Evolutionary conservation across 2,329 filamentous ascomycete genomes (phyloP).

Genomic region (Phyllachora maydis): DNA sequence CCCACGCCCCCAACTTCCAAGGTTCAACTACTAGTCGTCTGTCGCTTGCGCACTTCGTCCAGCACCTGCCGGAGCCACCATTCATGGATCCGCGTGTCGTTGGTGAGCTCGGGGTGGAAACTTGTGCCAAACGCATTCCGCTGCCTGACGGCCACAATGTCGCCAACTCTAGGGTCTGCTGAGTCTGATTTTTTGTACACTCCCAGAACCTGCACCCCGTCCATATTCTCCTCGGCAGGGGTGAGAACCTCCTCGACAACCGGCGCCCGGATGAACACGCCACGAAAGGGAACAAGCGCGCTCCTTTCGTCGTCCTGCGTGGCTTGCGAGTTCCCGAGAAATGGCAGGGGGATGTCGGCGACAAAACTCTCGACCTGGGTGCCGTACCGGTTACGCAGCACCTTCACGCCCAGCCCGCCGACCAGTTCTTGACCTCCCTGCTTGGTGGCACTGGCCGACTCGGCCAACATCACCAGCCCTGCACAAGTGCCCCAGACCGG

Average conservation of each 20-base stretch:
- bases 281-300: slow-evolving; percentile 54
- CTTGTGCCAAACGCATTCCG: slow-evolving; percentile 87
- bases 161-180: too few species aligned
- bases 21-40: too few species aligned
- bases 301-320: too few species aligned
- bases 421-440: slow-evolving; percentile 84
- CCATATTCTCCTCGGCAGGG: slow-evolving; percentile 11
- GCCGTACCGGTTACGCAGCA: slow-evolving; percentile 89
- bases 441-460: slow-evolving; percentile 75
- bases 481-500: slow-evolving; percentile 95
- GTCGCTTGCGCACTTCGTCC: slow-evolving; percentile 2
- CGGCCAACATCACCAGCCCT: slow-evolving; percentile 75
- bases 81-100: slow-evolving; percentile 68
- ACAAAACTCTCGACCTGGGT: slow-evolving; percentile 86
- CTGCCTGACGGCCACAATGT: slow-evolving; percentile 78
- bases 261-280: slow-evolving; percentile 85
- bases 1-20: too few species aligned
- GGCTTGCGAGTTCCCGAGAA: slow-evolving; percentile 23
- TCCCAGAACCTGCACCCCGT: slow-evolving; percentile 16
- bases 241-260: slow-evolving; percentile 66
- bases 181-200: too few species aligned
- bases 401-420: slow-evolving; percentile 73
- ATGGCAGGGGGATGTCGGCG: slow-evolving; percentile 50
- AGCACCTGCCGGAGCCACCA: slow-evolving; percentile 77
- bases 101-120: slow-evolving; percentile 87